Percentiles rank a stretch among this genome's conserved stretches.
Evolutionary conservation across 2,329 filamentous ascomycete genomes (phyloP).

Genomic region (Pleoardoris graminearum): DNA sequence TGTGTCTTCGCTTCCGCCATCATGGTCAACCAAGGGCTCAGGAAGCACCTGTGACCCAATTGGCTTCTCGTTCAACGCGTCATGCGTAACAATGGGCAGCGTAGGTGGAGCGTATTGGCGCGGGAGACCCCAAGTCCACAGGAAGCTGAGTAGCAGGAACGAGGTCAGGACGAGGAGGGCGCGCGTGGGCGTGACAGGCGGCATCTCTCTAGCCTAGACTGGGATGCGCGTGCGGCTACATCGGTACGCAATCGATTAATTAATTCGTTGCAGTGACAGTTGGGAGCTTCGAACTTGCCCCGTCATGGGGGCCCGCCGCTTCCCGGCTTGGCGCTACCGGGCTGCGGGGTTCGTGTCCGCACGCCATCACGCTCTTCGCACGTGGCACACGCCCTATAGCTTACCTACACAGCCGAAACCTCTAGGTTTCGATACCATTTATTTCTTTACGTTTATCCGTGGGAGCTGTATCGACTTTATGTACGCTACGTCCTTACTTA

Average conservation of each 20-base stretch:
- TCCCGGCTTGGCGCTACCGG: no score
- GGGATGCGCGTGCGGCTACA: slow-evolving; percentile 7
- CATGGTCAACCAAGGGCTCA: slow-evolving; percentile 15
- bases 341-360: no score
- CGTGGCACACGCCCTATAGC: no score
- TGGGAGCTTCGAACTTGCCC: no score
- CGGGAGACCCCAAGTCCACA: slow-evolving; percentile 38
- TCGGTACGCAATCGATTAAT: background rate
- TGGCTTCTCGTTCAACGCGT: slow-evolving; percentile 23
- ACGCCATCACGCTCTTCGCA: no score
- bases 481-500: no score
- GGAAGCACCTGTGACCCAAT: slow-evolving; percentile 26
- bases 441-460: no score
- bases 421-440: no score
- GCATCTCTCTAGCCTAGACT: slow-evolving; percentile 25
- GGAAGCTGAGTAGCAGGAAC: slow-evolving; percentile 35
- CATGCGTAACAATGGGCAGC: slow-evolving; percentile 30
- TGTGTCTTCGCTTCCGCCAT: background rate
- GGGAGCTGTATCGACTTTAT: no score
- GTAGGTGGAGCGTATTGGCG: slow-evolving; percentile 20
- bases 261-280: no score
- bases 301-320: no score
- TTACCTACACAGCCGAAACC: no score
- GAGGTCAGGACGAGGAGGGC: slow-evolving; percentile 31
- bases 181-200: slow-evolving; percentile 38